Evolutionary conservation across 768 basidiomycete genomes (phyloP).

Genomic region (Heimioporus sp.): DNA sequence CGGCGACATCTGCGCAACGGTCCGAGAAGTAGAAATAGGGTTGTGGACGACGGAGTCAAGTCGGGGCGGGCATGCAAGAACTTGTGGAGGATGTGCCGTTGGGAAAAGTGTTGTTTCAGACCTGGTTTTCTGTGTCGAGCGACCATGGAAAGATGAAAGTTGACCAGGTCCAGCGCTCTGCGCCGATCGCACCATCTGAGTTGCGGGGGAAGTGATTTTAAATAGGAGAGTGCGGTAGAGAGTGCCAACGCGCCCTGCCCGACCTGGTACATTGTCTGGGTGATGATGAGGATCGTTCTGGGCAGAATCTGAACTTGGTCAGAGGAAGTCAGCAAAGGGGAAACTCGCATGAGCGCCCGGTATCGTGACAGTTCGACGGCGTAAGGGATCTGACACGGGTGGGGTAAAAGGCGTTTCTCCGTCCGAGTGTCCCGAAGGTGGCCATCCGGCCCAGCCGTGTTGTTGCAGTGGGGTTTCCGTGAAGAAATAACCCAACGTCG

Average conservation of each 20-base stretch:
- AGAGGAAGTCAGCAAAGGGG: slow-evolving; percentile 35
- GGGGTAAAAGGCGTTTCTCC: slow-evolving; percentile 15
- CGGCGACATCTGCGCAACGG: slow-evolving; percentile 46
- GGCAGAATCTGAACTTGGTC: slow-evolving; percentile 38
- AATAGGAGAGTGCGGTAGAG: slow-evolving; percentile 46
- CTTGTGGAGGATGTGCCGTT: slow-evolving; percentile 42
- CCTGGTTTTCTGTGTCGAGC: slow-evolving; percentile 33
- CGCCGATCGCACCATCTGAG: slow-evolving; percentile 35
- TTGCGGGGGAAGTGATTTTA: slow-evolving; percentile 45
- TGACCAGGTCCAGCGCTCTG: slow-evolving; percentile 50
- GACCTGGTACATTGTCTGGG: slow-evolving; percentile 44
- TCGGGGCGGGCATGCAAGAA: slow-evolving; percentile 46
- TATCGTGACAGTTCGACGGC: slow-evolving; percentile 28
- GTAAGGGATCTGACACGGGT: slow-evolving; percentile 8
- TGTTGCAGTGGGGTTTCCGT: background rate
- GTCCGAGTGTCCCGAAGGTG: background rate
- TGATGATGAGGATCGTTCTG: slow-evolving; percentile 43
- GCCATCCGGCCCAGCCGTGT: no score
- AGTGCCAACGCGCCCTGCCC: slow-evolving; percentile 40
- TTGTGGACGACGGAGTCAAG: slow-evolving; percentile 56
- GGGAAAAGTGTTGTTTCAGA: slow-evolving; percentile 42
- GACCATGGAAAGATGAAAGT: slow-evolving; percentile 41
- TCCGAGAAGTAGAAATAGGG: slow-evolving; percentile 57
- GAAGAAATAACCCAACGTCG: slow-evolving; percentile 16
- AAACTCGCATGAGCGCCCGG: slow-evolving; percentile 40